Evolutionary conservation across 2,329 filamentous ascomycete species (phyloP).

Genomic region (Trichoderma semiorbis): DNA sequence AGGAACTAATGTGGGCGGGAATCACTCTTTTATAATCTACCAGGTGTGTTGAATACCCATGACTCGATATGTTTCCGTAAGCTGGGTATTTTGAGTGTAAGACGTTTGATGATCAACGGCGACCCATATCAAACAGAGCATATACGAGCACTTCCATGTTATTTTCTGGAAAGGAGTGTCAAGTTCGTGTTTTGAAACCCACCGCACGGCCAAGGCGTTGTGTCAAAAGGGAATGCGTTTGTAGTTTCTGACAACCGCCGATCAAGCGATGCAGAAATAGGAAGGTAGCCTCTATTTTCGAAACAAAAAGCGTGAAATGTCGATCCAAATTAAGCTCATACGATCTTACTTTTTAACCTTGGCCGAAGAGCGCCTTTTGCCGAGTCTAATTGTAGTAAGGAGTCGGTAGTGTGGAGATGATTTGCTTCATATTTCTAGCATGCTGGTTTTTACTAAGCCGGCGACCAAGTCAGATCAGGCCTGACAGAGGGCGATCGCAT

Average conservation of each 20-base stretch:
- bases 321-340: neutral
- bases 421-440: neutral
- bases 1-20: neutral
- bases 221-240: neutral
- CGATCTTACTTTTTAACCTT: neutral
- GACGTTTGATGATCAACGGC: neutral
- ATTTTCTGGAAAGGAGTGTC: neutral
- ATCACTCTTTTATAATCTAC: neutral
- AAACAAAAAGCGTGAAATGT: neutral
- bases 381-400: neutral
- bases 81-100: neutral
- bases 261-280: slow-evolving; percentile 1
- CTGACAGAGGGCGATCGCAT: neutral
- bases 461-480: neutral
- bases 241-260: neutral
- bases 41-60: neutral
- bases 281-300: neutral
- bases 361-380: neutral
- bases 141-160: neutral
- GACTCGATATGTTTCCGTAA: neutral
- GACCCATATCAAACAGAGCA: neutral
- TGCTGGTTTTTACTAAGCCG: neutral
- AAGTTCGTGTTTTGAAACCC: neutral
- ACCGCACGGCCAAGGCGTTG: neutral
- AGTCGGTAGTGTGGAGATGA: neutral